These are phyloP conservation scores for Astragalus glycyphyllos DNA, from an alignment of 306 rosid genomes.

Conservation along the genomic window DNA sequence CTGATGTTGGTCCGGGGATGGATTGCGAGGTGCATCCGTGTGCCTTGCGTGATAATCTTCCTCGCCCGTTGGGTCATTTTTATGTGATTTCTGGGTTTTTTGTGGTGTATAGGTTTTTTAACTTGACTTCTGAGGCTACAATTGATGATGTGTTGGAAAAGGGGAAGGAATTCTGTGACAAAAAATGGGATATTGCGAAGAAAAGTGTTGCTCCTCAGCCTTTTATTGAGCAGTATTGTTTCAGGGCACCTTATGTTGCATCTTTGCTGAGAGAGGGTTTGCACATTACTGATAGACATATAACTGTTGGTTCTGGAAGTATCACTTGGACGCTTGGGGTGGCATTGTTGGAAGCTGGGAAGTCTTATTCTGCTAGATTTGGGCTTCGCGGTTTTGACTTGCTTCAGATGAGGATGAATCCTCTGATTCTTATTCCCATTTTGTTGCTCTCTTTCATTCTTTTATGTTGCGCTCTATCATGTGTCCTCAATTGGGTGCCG, in stretches of 20 bases:
- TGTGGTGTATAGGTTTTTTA: slow-evolving; percentile 88
- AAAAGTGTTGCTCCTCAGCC: slow-evolving; percentile 93
- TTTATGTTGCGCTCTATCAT: slow-evolving; percentile 70
- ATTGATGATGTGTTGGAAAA: slow-evolving; percentile 90
- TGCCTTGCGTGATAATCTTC: slow-evolving; percentile 67
- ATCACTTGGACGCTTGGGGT: slow-evolving; percentile 98
- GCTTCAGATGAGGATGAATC: slow-evolving; percentile 69
- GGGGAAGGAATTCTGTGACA: slow-evolving; percentile 82
- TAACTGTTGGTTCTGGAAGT: slow-evolving; percentile 92
- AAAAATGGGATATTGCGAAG: slow-evolving; percentile 78
- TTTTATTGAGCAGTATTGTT: slow-evolving; percentile 94
- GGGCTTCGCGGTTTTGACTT: slow-evolving; percentile 65
- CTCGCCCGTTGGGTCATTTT: slow-evolving; percentile 78
- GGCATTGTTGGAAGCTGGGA: slow-evolving; percentile 91
- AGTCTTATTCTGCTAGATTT: slow-evolving; percentile 59
- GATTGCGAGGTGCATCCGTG: slow-evolving; percentile 91
- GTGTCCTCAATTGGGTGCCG: slow-evolving; percentile 70
- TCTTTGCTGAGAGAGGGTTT: slow-evolving; percentile 90
- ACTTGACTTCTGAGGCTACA: slow-evolving; percentile 71
- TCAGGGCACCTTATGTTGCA: slow-evolving; percentile 82
- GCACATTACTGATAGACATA: slow-evolving; percentile 76
- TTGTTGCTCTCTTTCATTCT: slow-evolving; percentile 69
- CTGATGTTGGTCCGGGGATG: slow-evolving; percentile 57
- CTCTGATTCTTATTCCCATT: slow-evolving; percentile 60
- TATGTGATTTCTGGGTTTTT: slow-evolving; percentile 88